phyloP scores from a whole-genome alignment of 768 basidiomycete species.

The Agrocybe praecox region DNA sequence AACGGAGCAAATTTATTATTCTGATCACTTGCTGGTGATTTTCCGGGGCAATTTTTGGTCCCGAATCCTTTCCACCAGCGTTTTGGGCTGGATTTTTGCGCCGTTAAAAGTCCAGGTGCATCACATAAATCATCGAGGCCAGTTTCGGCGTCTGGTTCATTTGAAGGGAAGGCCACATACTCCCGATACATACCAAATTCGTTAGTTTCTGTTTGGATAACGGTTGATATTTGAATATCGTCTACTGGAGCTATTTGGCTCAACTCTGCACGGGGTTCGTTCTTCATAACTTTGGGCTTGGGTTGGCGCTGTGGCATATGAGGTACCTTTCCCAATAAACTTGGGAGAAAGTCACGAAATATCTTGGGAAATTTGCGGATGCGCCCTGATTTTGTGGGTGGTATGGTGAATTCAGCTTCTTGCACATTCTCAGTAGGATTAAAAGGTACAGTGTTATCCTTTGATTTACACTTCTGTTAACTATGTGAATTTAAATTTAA shows the following conservation, averaged over 20 bases:
- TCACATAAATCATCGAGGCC: not conserved
- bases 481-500: too few species aligned
- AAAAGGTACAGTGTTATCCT: too few species aligned
- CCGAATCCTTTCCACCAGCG: not conserved
- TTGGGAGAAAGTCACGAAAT: not conserved
- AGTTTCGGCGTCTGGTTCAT: not conserved
- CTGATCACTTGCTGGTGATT: not conserved
- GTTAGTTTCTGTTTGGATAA: not conserved
- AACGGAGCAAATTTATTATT: not conserved
- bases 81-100: not conserved
- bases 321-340: not conserved
- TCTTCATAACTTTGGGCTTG: not conserved
- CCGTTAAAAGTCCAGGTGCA: not conserved
- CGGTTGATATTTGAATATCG: not conserved
- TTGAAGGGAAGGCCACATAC: not conserved
- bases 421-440: too few species aligned
- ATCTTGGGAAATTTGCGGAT: not conserved
- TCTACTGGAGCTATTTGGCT: too few species aligned
- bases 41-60: not conserved
- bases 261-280: too few species aligned
- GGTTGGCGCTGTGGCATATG: not conserved
- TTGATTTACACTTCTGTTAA: too few species aligned
- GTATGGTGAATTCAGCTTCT: not conserved
- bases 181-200: not conserved
- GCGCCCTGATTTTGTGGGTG: not conserved